Evolutionary conservation across 2,329 filamentous ascomycete species (phyloP).

Genomic region (Aureobasidium sp.): DNA sequence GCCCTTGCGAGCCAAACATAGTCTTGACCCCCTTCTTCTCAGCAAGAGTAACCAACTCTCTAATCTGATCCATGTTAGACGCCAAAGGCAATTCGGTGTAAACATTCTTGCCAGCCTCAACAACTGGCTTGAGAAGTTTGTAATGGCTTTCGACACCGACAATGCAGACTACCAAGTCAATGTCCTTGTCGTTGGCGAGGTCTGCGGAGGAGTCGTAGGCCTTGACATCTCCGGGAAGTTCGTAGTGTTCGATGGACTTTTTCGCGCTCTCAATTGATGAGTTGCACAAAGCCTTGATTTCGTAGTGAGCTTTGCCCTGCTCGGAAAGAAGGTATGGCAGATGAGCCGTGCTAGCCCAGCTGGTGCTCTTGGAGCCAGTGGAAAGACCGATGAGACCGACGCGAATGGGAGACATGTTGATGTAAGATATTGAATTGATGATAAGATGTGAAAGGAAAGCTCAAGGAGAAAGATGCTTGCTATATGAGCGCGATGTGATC

Average conservation of each 20-base stretch:
- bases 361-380: conserved; percentile 22
- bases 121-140: conserved; percentile 31
- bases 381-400: conserved; percentile 52
- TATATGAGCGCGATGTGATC: too few relatives aligned
- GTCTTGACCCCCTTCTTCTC: conserved; percentile 33
- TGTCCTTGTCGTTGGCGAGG: conserved; percentile 36
- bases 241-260: conserved; percentile 33
- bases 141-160: conserved; percentile 38
- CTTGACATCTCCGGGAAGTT: conserved; percentile 30
- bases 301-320: conserved; percentile 25
- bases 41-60: conserved; percentile 35
- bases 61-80: conserved; percentile 31
- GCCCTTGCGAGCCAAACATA: conserved; percentile 40
- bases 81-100: conserved; percentile 45
- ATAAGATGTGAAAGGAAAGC: background rate
- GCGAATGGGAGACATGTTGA: conserved; percentile 35
- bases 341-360: conserved; percentile 49
- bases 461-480: background rate
- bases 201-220: conserved; percentile 36
- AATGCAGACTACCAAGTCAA: conserved; percentile 40
- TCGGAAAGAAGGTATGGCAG: conserved; percentile 46
- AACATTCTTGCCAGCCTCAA: conserved; percentile 39
- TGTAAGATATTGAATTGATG: background rate
- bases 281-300: conserved; percentile 44
- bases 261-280: conserved; percentile 34